Evolutionary conservation across 2,329 filamentous ascomycete species (phyloP).

Genomic region (Mycocentrospora acerina): DNA sequence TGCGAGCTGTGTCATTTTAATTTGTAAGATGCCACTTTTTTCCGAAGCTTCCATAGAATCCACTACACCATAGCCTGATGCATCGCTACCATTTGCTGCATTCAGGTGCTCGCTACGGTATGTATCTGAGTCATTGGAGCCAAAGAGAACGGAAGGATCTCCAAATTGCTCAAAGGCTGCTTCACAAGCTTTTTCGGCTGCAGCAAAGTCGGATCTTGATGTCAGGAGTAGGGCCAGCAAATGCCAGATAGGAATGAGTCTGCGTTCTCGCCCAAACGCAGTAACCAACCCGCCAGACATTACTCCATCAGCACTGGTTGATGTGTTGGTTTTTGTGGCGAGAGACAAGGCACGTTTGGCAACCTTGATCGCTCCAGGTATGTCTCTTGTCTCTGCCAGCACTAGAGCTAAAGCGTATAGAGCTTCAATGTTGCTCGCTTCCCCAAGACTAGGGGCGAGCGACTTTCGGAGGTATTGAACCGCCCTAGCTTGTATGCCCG

Average conservation of each 20-base stretch:
- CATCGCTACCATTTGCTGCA: slow-evolving; percentile 18
- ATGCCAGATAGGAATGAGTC: slow-evolving; percentile 85
- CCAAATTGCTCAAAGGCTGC: slow-evolving; percentile 89
- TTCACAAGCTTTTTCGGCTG: slow-evolving; percentile 80
- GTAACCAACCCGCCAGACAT: slow-evolving; percentile 26
- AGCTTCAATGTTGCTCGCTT: slow-evolving; percentile 70
- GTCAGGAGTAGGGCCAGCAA: slow-evolving; percentile 82
- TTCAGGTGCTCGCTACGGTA: slow-evolving; percentile 70
- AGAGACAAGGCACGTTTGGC: slow-evolving; percentile 74
- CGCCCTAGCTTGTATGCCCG: slow-evolving; percentile 75
- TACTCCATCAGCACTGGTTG: slow-evolving; percentile 34
- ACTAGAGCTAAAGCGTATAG: slow-evolving; percentile 80
- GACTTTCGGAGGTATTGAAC: slow-evolving; percentile 74
- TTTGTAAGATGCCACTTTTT: slow-evolving; percentile 84
- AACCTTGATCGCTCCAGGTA: slow-evolving; percentile 77
- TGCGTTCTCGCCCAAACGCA: slow-evolving; percentile 55
- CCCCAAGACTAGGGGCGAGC: slow-evolving; percentile 65
- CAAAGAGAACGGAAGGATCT: slow-evolving; percentile 69
- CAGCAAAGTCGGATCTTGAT: slow-evolving; percentile 79
- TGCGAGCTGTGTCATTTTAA: slow-evolving; percentile 91
- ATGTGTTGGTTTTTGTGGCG: slow-evolving; percentile 39
- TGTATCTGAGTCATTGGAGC: slow-evolving; percentile 52
- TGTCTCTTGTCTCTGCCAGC: slow-evolving; percentile 82
- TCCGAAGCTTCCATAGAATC: slow-evolving; percentile 82
- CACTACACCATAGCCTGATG: slow-evolving; percentile 56